Evolutionary conservation across 768 basidiomycete species (phyloP), one percentile per base, ranked within the genome.

Genomic region (Boletus insuetus): DNA sequence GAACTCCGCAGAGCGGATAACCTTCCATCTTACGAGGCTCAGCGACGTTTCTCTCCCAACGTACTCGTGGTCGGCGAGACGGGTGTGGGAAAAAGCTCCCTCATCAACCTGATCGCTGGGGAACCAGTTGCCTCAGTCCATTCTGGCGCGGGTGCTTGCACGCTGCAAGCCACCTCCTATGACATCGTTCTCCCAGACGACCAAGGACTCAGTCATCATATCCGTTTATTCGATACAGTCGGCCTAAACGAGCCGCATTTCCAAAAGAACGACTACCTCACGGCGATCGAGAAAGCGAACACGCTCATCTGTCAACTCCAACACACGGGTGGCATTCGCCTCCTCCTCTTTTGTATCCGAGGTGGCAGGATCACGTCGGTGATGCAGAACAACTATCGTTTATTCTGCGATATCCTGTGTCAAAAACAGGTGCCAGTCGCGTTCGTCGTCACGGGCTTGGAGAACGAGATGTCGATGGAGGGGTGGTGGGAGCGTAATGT

Each of bases 71-170:
- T 78, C 19, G 72, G 67, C 3, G 67, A 69, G 44, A 68, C 68
- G 22, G 67, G 68, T 6, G 63, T 43, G 1, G 67, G 73, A 19
- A 79, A 79, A 56, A 77, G 77, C 55, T 75, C 74, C 0, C 59
- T 78, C 29, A 55, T 77, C 48, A 79, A 78, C 58, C 67, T 79
- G 60, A 59, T 78, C 22, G 61, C 63, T 24, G 70, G 68, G 11
- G 45, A 59, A 3, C 29, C 58, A 9, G 44, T 63, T 2, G 75
- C 75, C 11, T 17, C 26, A 1, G 62, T 65, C 10, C 69, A 72
- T n/a, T 66, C 65, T 32, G 54, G 65, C 10, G 70, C 71, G 0
- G 50, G 44, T 0, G 77, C 75, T 6, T 74, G 70, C 60, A 79
- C 78, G 3, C 64, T 77, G 49, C 41, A 65, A 10, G 64, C 60